Evolutionary conservation across 192 early-diverging fungal species (phyloP).

Genomic region (Backusella westeae): DNA sequence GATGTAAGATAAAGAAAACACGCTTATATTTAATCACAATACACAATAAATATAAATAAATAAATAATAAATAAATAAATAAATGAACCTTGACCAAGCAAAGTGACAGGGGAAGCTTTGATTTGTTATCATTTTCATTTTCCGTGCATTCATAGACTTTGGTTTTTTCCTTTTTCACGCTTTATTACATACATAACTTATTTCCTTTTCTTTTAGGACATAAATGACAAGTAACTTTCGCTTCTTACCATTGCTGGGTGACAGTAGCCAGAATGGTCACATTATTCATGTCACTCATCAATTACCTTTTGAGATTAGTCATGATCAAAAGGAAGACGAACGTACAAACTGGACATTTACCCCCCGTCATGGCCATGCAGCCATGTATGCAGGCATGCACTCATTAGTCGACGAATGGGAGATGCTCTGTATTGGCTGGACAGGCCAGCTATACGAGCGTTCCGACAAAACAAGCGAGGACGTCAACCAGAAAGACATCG

Average conservation of each 20-base stretch:
- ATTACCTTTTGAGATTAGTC: conserved; percentile 43
- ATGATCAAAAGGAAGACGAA: conserved; percentile 27
- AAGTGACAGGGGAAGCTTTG: not conserved
- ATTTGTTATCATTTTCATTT: not conserved
- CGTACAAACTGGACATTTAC: conserved; percentile 15
- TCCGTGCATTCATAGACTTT: not conserved
- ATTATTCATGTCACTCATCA: conserved; percentile 57
- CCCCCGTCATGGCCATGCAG: conserved; percentile 76
- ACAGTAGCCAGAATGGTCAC: conserved; percentile 19
- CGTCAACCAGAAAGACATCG: not conserved
- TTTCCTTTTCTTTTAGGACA: not conserved
- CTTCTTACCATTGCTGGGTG: not conserved
- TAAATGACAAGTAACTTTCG: not conserved
- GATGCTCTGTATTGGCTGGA: conserved; percentile 74
- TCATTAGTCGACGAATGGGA: conserved; percentile 63
- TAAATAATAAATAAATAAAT: not conserved
- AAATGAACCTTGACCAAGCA: not conserved
- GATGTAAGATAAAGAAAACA: not conserved
- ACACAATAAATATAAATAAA: not conserved
- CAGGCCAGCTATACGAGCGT: conserved; percentile 62
- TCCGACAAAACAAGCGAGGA: conserved; percentile 30
- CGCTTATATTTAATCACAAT: not conserved
- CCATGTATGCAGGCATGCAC: conserved; percentile 85
- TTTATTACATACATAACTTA: not conserved
- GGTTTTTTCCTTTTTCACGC: not conserved